Conservation (phyloP, 345 rosid species). For the Eucalyptus rudis region DNA sequence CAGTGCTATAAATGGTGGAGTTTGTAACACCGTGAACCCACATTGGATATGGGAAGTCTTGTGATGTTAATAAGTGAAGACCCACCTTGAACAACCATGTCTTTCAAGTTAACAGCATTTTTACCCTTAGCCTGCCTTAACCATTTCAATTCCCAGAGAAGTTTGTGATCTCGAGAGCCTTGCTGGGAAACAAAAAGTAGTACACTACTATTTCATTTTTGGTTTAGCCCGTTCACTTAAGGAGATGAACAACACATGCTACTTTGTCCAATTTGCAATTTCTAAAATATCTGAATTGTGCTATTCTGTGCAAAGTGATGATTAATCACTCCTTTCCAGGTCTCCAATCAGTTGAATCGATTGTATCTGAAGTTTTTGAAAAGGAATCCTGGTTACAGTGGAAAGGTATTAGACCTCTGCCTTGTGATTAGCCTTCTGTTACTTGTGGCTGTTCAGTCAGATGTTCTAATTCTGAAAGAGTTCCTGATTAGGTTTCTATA, state of each 20-base stretch:
- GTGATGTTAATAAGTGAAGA: not conserved
- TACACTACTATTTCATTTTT: not conserved
- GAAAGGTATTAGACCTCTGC: conserved; percentile 57
- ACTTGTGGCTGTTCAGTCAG: not conserved
- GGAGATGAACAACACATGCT: not conserved
- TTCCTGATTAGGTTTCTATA: conserved; percentile 51
- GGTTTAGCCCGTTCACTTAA: not conserved
- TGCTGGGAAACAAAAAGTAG: not conserved
- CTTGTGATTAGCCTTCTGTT: not conserved
- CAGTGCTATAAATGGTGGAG: not conserved
- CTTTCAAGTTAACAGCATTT: not conserved
- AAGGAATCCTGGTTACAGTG: conserved; percentile 88
- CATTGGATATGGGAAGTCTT: not conserved
- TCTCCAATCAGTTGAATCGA: conserved; percentile 75
- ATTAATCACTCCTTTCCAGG: conserved; percentile 30
- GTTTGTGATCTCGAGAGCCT: not conserved
- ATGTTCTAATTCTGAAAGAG: not conserved
- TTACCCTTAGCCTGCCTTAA: not conserved
- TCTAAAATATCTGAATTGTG: not conserved
- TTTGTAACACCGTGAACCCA: not conserved
- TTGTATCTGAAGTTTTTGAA: conserved; percentile 68
- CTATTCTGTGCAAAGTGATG: not conserved
- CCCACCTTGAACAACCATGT: not conserved
- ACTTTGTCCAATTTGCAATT: not conserved
- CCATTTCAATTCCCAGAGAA: not conserved